A percentile compares a stretch with the other conserved stretches of the same genome.
Evolutionary conservation across 176 grass and related monocot genomes (phyloP).

Genomic region (Canna indica): DNA sequence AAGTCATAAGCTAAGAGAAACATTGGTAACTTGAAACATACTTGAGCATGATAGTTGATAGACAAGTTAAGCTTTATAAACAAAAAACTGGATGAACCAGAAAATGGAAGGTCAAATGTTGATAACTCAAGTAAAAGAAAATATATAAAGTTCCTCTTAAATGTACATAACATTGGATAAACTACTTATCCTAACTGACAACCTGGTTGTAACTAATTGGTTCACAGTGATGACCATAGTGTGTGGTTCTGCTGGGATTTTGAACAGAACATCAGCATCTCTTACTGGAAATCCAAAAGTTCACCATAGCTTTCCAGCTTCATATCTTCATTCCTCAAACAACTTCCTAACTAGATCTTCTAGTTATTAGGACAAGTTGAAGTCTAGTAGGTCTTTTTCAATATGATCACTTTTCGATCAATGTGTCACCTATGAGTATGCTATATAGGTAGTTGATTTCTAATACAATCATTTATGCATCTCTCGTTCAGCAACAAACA

Average conservation of each 20-base stretch:
- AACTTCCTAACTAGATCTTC: too few species aligned
- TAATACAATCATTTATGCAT: neutral
- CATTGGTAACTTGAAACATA: neutral
- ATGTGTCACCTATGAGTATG: neutral
- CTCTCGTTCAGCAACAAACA: neutral
- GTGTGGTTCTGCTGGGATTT: neutral
- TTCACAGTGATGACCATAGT: neutral
- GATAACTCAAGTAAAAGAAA: neutral
- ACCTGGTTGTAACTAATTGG: neutral
- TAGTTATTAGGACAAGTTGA: too few species aligned
- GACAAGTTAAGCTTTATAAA: neutral
- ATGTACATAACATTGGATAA: neutral
- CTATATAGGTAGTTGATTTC: neutral
- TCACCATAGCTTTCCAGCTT: neutral
- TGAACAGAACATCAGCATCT: neutral
- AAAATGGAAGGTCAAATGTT: neutral
- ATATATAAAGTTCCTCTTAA: neutral
- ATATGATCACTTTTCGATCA: neutral
- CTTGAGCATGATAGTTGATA: neutral
- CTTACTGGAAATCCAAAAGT: neutral
- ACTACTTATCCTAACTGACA: neutral
- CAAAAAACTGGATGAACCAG: neutral
- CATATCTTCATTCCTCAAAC: neutral
- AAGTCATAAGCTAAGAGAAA: constrained; percentile 17
- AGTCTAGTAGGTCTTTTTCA: neutral